phyloP scores from a whole-genome alignment of 2,329 filamentous ascomycete genomes.

The Pseudogymnoascus sp. region DNA sequence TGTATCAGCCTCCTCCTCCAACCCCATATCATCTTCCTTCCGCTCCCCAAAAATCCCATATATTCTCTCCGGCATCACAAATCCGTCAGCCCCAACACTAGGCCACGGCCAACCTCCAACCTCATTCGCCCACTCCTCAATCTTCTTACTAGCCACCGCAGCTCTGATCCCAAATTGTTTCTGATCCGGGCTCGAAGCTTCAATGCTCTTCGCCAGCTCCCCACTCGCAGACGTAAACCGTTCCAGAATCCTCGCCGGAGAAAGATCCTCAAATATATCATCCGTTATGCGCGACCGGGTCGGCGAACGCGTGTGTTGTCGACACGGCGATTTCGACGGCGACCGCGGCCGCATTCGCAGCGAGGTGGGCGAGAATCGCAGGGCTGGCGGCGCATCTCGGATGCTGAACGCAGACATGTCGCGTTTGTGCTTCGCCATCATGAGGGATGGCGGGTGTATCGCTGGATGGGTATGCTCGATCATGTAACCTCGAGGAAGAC shows the following conservation, averaged over 20 bases:
- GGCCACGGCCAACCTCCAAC: slow-evolving; percentile 56
- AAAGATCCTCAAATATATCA: slow-evolving; percentile 55
- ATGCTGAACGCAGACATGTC: slow-evolving; percentile 6
- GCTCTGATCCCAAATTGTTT: slow-evolving; percentile 65
- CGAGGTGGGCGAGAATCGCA: slow-evolving; percentile 5
- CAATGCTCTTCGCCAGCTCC: slow-evolving; percentile 51
- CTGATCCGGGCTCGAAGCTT: slow-evolving; percentile 56
- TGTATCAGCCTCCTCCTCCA: slow-evolving; percentile 20
- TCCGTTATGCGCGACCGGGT: slow-evolving; percentile 33
- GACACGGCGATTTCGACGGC: not conserved
- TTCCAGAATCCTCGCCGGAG: slow-evolving; percentile 53
- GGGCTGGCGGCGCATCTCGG: slow-evolving; percentile 2
- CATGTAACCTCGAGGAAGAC: slow-evolving; percentile 2
- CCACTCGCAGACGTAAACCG: slow-evolving; percentile 49
- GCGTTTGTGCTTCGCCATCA: slow-evolving; percentile 5
- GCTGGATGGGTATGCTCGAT: not conserved
- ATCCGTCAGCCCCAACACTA: slow-evolving; percentile 42
- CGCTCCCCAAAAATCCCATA: slow-evolving; percentile 12
- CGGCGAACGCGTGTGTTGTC: slow-evolving; percentile 19
- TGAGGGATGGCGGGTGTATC: not conserved
- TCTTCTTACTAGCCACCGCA: slow-evolving; percentile 61
- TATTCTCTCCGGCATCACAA: slow-evolving; percentile 38
- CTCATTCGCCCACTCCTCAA: slow-evolving; percentile 71
- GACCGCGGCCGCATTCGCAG: slow-evolving; percentile 2
- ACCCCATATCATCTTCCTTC: slow-evolving; percentile 12